Conservation (phyloP, 1,284 basidiomycete genomes). For the Wallemia mellicola region DNA sequence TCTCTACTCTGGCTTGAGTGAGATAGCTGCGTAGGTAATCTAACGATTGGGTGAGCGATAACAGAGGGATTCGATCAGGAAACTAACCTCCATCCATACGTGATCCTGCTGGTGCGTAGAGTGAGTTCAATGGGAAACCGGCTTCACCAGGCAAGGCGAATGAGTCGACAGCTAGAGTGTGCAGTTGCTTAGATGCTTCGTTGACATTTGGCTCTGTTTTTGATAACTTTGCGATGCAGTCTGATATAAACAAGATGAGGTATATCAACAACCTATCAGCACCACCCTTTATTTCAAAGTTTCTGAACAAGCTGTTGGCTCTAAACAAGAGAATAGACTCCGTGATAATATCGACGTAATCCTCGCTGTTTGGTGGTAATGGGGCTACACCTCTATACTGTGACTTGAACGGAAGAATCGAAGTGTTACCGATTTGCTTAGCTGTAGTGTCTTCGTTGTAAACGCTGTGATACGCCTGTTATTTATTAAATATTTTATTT, state of each 20-base stretch:
- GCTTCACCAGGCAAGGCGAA: conserved; percentile 90
- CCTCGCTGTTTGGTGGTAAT: conserved; percentile 31
- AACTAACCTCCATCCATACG: conserved; percentile 52
- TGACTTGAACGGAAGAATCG: conserved; percentile 68
- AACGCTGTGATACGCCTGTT: conserved; percentile 78
- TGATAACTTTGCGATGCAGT: conserved; percentile 74
- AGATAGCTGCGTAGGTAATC: conserved; percentile 74
- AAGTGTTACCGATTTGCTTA: conserved; percentile 63
- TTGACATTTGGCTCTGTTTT: conserved; percentile 32
- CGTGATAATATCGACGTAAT: conserved; percentile 66
- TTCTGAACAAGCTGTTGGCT: conserved; percentile 95
- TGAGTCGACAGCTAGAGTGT: conserved; percentile 68
- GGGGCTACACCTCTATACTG: conserved; percentile 75
- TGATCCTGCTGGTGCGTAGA: conserved; percentile 53
- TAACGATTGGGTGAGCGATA: no score
- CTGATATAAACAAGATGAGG: conserved; percentile 90
- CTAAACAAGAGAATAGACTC: conserved; percentile 92
- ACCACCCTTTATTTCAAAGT: conserved; percentile 97
- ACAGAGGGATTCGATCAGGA: no score
- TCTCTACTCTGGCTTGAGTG: conserved; percentile 70
- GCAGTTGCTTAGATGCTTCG: conserved; percentile 64
- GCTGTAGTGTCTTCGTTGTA: conserved; percentile 64
- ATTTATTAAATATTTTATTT: background rate
- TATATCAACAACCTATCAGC: conserved; percentile 91
- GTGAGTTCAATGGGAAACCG: conserved; percentile 68